Base-by-base conservation (phyloP, 306 rosid species). In the Gynostemma pentaphyllum region DNA sequence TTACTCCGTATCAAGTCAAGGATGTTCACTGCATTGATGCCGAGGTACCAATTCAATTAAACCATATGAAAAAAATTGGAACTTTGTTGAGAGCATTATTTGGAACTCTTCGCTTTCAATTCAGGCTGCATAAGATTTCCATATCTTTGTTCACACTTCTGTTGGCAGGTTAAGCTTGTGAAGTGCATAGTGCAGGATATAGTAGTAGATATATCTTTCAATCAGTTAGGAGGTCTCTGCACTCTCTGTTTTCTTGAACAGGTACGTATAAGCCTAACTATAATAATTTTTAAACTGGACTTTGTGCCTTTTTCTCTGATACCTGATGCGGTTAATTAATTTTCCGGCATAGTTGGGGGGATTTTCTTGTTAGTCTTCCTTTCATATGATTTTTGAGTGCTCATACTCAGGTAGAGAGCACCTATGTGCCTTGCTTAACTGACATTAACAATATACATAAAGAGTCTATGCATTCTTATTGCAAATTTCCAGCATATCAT, bases 161-260 rank as follows among this genome's bases (percentile, higher is more conserved):
- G 41, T 62, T 63, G 68, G 84, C 89, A 89, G 95, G 97, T 89
- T 77, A 89, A 86, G 83, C 95, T 89, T 71, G 88, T 89, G 42
- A 89, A 89, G 74, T 89, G 95, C 73, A 68, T 89, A 64, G 83
- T 89, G 68, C 85, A 86, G 77, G 71, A 86, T 80, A 80, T 84
- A 36, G 81, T 86, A n/a, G 91, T 89, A 52, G 97, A 89, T 75
- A 83, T 89, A 62, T 89, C 97, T 48, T 89, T 84, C 88, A 86
- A 89, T 79, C 97, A 89, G 79, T 70, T 89, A 73, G 97, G 97
- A 70, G 97, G 95, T 73, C 91, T 89, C 66, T 76, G 81, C 79
- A 89, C 91, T 5, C 80, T 86, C 39, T 83, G 89, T 66, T 89
- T 89, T 79, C 95, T 89, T 80, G 97, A 86, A 71, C 87, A 80